Base-by-base conservation (phyloP, 1,139 yeast genomes). In the Hyphopichia pseudoburtonii region DNA sequence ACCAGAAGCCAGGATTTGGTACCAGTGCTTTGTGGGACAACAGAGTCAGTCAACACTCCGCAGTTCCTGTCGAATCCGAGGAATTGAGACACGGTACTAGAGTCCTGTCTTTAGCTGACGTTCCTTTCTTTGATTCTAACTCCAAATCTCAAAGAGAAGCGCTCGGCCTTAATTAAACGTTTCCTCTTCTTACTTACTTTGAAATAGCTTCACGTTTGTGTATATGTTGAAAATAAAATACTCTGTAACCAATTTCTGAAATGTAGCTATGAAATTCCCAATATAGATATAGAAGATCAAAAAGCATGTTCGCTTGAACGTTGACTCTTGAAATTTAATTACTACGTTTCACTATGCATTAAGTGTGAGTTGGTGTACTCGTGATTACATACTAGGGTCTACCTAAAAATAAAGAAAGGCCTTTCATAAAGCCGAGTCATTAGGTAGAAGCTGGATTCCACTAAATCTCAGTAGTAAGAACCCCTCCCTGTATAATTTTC, bases 11-110 rank as follows among this genome's bases (percentile, higher is more conserved):
- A 2, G 77, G 75, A 3, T 59, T 55, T 25, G 76, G 76, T 15
- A 66, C 74, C 19, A 66, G 73, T 36, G 77, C 76, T 24, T 50
- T 72, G 36, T 72, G 78, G 78, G 77, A 72, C 44, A 72, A 72
- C 62, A 54, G 78, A 51, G 45, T 66, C 33, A 60, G 73, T 18
- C 70, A 68, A 40, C 78, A 72, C 52, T 50, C 49, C 34, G 66
- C 70, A 22, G 66, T 66, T 18, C 22, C 36, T 2, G 18, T 34
- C 60, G 67, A 29, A 17, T 5, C 25, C 8, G 30, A 18, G 5
- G 34, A 19, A 11, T 14, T 15, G 27, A 14, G 40, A 19, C 39
- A 39, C 24, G 79, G 78, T 15, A 70, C 73, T 21, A 61, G 80
- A 49, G 79, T 73, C 16, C 70, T 76, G 3, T 58, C 77, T 2